Base-by-base conservation (phyloP, 225 moss, liverwort and hornwort species). In the Lunularia cruciata region DNA sequence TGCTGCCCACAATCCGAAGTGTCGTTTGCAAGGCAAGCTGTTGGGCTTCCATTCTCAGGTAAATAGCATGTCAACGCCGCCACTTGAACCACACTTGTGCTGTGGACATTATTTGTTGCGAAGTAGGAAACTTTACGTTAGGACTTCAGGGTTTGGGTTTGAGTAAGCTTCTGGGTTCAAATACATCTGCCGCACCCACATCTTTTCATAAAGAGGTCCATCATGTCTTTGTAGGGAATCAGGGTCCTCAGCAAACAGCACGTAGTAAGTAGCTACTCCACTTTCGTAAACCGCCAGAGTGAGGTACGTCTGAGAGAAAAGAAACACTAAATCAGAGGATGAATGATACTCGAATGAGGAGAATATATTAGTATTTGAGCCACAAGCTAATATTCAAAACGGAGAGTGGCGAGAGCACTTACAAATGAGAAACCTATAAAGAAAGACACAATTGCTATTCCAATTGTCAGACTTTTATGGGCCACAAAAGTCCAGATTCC, bases 401-500 rank as follows among this genome's bases (percentile, higher is more conserved):
- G 39, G 26, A 26, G 45, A n/a, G 13, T 15, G 33, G 14, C 46
- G 47, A 28, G 28, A 26, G 47, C 34, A 68, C 78, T 83, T 68
- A 83, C 82, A 33, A 83, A 68, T 31, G 66, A 75, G 52, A 71
- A 57, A 12, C 82, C 82, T 47, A 78, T 78, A 14, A 78, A 0
- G 54, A 52, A 83, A 16, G 78, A 83, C 2, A 83, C 36, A 4
- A 83, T 2, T n/a, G 78, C 45, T 16, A 75, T 78, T 16, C 45
- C n/a, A 27, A 83, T 67, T 5, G 76, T 83, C 14, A 83, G 68
- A 40, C 60, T 75, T 58, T 78, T 83, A 47, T 78, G 71, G 31
- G 39, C 73, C 37, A 75, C 78, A 45, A 28, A 98, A 10, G 89
- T 87, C 87, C 89, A 98, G 52, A 89, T 77, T 34, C 92, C 96